Base-by-base conservation (phyloP, 257 asterid genomes). In the Phtheirospermum japonicum region DNA sequence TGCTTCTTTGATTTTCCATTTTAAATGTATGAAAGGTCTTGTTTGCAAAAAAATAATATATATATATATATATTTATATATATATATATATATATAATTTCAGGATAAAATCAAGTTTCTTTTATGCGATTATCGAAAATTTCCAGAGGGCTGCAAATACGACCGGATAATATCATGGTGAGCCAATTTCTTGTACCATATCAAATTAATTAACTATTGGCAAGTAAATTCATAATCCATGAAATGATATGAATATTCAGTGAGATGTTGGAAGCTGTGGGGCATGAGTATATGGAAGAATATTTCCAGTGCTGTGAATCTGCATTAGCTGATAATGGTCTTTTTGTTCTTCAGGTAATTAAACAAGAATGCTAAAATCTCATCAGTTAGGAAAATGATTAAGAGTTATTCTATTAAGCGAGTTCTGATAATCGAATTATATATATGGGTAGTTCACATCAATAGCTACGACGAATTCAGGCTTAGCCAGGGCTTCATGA, bases 231-330 rank as follows among this genome's bases (percentile, higher is more conserved):
- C 3, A 23, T 23, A 23, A 23, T 23, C 28, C 28, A 23, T 23
- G 2, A 23, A 23, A 23, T 23, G 3, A 23, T 23, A 23, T 23
- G 28, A 67, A n/a, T 56, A 2, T 63, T 23, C 81, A 82, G 92
- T 57, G 92, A 71, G 81, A 84, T 84, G 92, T 57, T 84, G 67
- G 92, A 84, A 73, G 77, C 76, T 16, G 92, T 81, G 51, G 92
- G 92, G 33, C 92, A 84, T 31, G 86, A 84, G 46, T 77, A 46
- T 40, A 77, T 84, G 84, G 84, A 77, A 18, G 76, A 77, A 46
- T 84, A 75, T 8, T 84, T 84, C 26, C 53, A 58, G 17, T 71
- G 78, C 32, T 79, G 90, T 48, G 83, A 84, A 52, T 74, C 85
- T 11, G 71, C 59, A 59, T 53, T 84, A 17, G 90, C 76, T 53